Conservation (phyloP, 208 protist genomes). For the Kentomonas sorsogonicus region DNA sequence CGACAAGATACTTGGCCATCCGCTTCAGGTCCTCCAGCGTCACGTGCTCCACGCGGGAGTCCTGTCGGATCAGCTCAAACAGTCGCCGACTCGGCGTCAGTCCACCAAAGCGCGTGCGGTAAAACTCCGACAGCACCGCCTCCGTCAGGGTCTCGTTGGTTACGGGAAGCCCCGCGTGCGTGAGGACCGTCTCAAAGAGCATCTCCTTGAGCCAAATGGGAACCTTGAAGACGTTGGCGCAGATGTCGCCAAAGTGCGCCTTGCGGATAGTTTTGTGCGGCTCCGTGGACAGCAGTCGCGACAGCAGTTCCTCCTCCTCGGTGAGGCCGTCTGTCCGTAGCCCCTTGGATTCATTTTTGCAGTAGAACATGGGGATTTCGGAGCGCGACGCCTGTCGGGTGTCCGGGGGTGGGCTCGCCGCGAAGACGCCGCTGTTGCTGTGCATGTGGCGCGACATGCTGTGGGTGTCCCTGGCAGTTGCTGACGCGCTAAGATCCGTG, state of each 20-base stretch:
- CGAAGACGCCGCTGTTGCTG: constrained; percentile 37
- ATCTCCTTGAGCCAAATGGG: constrained; percentile 77
- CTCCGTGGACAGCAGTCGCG: constrained; percentile 38
- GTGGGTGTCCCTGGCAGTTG: too few species aligned
- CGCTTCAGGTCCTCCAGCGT: constrained; percentile 64
- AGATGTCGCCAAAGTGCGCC: constrained; percentile 55
- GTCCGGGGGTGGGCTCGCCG: constrained; percentile 46
- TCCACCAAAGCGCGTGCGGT: too few species aligned
- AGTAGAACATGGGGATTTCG: constrained; percentile 81
- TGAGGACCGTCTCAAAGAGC: constrained; percentile 59
- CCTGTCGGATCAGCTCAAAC: constrained; percentile 70
- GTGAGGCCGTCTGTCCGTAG: constrained; percentile 16
- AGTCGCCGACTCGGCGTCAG: constrained; percentile 62
- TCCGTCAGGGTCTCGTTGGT: constrained; percentile 38
- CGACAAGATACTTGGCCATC: constrained; percentile 69
- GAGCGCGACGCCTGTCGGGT: constrained; percentile 41
- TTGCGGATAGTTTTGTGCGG: constrained; percentile 20
- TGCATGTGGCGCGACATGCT: constrained; percentile 59
- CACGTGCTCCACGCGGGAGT: constrained; percentile 42
- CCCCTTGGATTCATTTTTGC: constrained; percentile 47
- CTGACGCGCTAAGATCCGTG: constrained; percentile 14
- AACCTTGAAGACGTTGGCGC: constrained; percentile 68
- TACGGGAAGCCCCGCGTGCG: constrained; percentile 12
- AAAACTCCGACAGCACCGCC: constrained; percentile 49
- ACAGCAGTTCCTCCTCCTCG: constrained; percentile 44